Percentiles rank a stretch among this genome's conserved stretches.
These are phyloP conservation scores for Nemania sp. DNA, from an alignment of 2,329 filamentous ascomycete species.

Conservation along the genomic window DNA sequence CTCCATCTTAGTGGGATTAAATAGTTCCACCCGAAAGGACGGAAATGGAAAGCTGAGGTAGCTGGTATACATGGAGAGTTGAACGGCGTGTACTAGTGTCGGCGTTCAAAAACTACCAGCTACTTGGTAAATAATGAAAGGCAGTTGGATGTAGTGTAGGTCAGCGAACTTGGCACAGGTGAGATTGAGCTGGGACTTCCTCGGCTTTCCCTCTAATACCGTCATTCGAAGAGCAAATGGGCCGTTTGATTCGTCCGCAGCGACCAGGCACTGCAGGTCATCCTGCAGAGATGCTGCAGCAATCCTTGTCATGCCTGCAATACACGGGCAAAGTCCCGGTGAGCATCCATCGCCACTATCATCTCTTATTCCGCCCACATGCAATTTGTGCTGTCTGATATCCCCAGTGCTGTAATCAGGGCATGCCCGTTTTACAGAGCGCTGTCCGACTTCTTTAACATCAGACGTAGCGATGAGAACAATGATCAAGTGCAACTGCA, in stretches of 20 bases:
- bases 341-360: background rate
- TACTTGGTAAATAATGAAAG: background rate
- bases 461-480: no score
- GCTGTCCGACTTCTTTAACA: no score
- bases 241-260: conserved; percentile 5
- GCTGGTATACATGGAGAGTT: background rate
- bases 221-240: background rate
- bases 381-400: background rate
- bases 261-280: conserved; percentile 16
- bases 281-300: conserved; percentile 6
- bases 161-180: conserved; percentile 12
- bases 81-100: background rate
- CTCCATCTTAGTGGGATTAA: background rate
- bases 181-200: conserved; percentile 19
- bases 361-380: background rate
- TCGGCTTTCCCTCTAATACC: no score
- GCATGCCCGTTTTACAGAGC: background rate
- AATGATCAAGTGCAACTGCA: background rate
- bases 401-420: background rate
- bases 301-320: conserved; percentile 9
- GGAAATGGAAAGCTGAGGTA: background rate
- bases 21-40: background rate
- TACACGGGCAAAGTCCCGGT: conserved; percentile 2
- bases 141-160: background rate
- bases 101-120: background rate